Evolutionary conservation across 805 yeast genomes (phyloP).

Genomic region (Saccharomycopsis oosterbeekiorum): DNA sequence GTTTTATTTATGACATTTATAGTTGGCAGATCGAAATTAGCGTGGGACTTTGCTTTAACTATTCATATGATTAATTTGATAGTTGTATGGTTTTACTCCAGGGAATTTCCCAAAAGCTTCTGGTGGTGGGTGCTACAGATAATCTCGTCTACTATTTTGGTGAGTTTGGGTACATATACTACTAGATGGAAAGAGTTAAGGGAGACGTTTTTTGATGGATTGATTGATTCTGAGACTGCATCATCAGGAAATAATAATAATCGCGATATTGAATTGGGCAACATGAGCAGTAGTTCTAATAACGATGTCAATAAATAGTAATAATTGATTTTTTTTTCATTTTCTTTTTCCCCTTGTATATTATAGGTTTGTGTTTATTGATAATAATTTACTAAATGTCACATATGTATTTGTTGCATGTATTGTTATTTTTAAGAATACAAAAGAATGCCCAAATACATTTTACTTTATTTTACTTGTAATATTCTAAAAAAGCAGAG

Average conservation of each 20-base stretch:
- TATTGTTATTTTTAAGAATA: too few species aligned
- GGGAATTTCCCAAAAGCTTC: slow-evolving; percentile 56
- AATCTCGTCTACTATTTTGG: slow-evolving; percentile 56
- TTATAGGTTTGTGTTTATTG: background rate
- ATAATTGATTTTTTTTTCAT: background rate
- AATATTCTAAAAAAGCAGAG: too few species aligned
- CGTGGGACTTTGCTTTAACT: slow-evolving; percentile 95
- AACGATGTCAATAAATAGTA: background rate
- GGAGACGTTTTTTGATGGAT: slow-evolving; percentile 81
- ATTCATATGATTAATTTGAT: slow-evolving; percentile 71
- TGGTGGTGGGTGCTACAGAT: slow-evolving; percentile 83
- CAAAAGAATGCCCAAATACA: too few species aligned
- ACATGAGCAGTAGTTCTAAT: background rate
- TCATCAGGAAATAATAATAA: background rate
- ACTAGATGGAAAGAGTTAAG: slow-evolving; percentile 87
- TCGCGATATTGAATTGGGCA: background rate
- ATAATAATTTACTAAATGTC: background rate
- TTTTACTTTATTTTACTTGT: too few species aligned
- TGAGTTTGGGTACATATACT: slow-evolving; percentile 78
- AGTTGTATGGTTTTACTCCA: slow-evolving; percentile 56
- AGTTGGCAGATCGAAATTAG: slow-evolving; percentile 87
- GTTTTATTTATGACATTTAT: slow-evolving; percentile 77
- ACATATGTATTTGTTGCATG: too few species aligned
- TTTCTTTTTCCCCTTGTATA: background rate
- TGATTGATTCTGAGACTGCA: slow-evolving; percentile 52